phyloP scores from a whole-genome alignment of 2,329 filamentous ascomycete genomes.

The Cordyceps farinosa region DNA sequence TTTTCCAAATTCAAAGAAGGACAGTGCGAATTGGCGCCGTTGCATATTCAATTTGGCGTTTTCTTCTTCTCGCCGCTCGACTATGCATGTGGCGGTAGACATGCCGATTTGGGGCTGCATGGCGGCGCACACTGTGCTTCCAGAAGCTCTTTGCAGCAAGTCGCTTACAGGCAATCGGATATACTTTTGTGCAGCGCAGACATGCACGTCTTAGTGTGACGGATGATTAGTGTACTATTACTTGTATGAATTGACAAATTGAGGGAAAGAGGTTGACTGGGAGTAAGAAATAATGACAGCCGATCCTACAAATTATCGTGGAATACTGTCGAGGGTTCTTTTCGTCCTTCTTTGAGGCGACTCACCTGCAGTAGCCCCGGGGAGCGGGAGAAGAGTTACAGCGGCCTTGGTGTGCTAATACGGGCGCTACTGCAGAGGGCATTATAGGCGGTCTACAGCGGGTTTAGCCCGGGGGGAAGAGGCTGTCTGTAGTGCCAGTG shows the following conservation, averaged over 20 bases:
- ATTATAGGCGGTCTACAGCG: conserved; percentile 6
- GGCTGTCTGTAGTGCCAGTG: not conserved
- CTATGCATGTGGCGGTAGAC: not conserved
- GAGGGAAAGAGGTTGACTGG: not conserved
- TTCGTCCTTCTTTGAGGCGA: not conserved
- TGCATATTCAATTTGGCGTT: not conserved
- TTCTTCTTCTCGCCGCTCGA: not conserved
- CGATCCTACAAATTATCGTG: not conserved
- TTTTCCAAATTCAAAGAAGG: not conserved
- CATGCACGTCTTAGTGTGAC: not conserved
- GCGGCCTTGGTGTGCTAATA: not conserved
- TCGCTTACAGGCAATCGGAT: not conserved
- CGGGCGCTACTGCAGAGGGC: not conserved
- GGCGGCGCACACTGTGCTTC: conserved; percentile 12
- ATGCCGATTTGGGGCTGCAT: not conserved
- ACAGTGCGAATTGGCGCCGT: not conserved
- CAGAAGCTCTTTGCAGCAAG: not conserved
- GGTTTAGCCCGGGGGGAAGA: conserved; percentile 4
- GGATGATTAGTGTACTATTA: not conserved
- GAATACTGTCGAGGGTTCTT: not conserved
- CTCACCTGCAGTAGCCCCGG: conserved; percentile 3
- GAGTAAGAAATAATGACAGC: not conserved
- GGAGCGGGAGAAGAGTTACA: not conserved
- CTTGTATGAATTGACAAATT: not conserved
- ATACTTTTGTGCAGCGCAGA: not conserved